A percentile compares a stretch with the other conserved stretches of the same genome.
Conservation (phyloP, 371 early-diverging fungal genomes). For the Capillidium heterosporum region DNA sequence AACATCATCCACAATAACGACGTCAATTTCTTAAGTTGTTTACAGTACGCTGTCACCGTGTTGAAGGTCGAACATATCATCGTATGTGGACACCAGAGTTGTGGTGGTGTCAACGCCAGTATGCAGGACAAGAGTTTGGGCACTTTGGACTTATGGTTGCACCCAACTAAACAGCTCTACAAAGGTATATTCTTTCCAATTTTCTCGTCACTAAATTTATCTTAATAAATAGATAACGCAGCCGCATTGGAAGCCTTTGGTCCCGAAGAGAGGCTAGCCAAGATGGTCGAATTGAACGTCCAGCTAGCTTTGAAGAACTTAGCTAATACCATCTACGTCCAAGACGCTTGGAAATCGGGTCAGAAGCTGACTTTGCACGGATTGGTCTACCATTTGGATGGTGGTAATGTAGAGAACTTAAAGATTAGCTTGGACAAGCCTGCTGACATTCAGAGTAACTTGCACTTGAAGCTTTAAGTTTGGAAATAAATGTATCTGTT, state of each 20-base stretch:
- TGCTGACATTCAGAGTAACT: too few species aligned
- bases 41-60: slow-evolving; percentile 82
- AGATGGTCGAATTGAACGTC: slow-evolving; percentile 56
- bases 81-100: slow-evolving; percentile 81
- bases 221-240: not conserved
- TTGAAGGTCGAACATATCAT: slow-evolving; percentile 83
- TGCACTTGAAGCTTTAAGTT: too few species aligned
- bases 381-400: slow-evolving; percentile 57
- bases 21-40: slow-evolving; percentile 58
- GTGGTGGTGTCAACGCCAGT: slow-evolving; percentile 75
- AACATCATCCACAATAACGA: slow-evolving; percentile 69
- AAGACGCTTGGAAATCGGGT: slow-evolving; percentile 65
- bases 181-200: slow-evolving; percentile 28
- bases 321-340: slow-evolving; percentile 51
- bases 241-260: slow-evolving; percentile 6
- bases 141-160: slow-evolving; percentile 71
- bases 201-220: slow-evolving; percentile 7
- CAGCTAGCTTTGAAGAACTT: slow-evolving; percentile 51
- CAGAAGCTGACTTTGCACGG: slow-evolving; percentile 65
- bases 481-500: too few species aligned
- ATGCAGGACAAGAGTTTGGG: slow-evolving; percentile 39
- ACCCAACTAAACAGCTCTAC: slow-evolving; percentile 58
- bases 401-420: slow-evolving; percentile 35
- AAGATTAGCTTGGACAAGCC: too few species aligned
- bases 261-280: slow-evolving; percentile 19